phyloP scores from a whole-genome alignment of 1,284 basidiomycete genomes.

The Schizopora paradoxa region DNA sequence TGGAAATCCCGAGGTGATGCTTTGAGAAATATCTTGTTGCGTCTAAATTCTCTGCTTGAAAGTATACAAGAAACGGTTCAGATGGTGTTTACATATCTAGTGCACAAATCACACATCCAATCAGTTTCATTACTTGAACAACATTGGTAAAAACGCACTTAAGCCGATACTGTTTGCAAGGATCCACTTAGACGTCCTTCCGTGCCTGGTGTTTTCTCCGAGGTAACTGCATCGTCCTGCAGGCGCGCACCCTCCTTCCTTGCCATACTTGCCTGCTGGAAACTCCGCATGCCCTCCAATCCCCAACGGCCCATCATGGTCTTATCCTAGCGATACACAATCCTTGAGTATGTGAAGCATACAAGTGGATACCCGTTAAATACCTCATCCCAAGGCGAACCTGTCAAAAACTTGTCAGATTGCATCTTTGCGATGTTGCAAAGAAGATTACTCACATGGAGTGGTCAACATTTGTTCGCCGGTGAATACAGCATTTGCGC shows the following conservation, averaged over 20 bases:
- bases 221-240: no score
- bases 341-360: constrained; percentile 14
- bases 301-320: constrained; percentile 93
- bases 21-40: no score
- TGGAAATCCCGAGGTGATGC: no score
- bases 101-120: no score
- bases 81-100: no score
- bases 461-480: constrained; percentile 97
- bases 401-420: constrained; percentile 31
- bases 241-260: constrained; percentile 43
- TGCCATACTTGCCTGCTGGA: constrained; percentile 58
- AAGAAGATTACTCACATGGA: constrained; percentile 61
- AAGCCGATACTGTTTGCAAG: no score
- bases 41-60: no score
- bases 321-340: constrained; percentile 61
- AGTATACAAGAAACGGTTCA: no score
- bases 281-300: constrained; percentile 85
- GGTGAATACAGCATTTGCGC: constrained; percentile 97
- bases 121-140: no score
- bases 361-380: background rate
- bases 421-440: background rate
- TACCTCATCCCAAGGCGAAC: constrained; percentile 83
- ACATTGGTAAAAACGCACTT: no score
- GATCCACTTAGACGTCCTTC: no score
- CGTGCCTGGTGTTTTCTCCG: no score